A percentile compares a stretch with the other conserved stretches of the same genome.
These are phyloP conservation scores for Gracilariopsis chorda DNA, from an alignment of 23 red algal species.

Conservation along the genomic window DNA sequence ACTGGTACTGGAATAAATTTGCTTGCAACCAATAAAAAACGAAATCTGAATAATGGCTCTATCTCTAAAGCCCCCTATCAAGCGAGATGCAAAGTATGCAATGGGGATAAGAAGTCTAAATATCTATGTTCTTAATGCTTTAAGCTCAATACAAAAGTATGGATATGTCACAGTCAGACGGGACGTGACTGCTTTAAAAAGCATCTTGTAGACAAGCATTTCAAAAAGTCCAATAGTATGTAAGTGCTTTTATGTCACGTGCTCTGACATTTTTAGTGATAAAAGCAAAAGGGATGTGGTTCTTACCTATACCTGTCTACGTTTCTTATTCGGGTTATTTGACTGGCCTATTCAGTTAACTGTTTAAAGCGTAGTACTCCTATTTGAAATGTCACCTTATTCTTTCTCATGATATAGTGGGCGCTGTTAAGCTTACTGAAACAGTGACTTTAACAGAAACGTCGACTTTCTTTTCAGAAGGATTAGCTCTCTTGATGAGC, in stretches of 20 bases:
- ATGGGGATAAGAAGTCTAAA: background rate
- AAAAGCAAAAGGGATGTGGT: too few relatives aligned
- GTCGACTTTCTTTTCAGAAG: too few relatives aligned
- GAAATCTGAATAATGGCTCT: background rate
- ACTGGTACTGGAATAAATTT: background rate
- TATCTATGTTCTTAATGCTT: background rate
- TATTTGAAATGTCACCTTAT: too few relatives aligned
- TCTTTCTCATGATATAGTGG: too few relatives aligned
- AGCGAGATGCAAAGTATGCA: constrained; percentile 4
- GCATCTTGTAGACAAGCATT: background rate
- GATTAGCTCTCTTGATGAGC: too few relatives aligned
- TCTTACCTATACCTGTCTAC: too few relatives aligned
- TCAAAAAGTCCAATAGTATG: background rate
- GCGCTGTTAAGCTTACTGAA: too few relatives aligned
- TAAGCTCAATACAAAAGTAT: background rate
- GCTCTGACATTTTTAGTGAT: too few relatives aligned
- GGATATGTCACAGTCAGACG: background rate
- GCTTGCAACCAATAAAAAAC: background rate
- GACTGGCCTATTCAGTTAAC: too few relatives aligned
- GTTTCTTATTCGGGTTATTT: too few relatives aligned
- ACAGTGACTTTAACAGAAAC: too few relatives aligned
- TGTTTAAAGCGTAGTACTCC: too few relatives aligned
- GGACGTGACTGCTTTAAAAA: constrained; percentile 27
- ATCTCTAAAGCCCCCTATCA: background rate
- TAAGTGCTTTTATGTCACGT: background rate